These are phyloP conservation scores for Ambrosiella beaveri DNA, from an alignment of 2,329 filamentous ascomycete species.

Conservation along the genomic window DNA sequence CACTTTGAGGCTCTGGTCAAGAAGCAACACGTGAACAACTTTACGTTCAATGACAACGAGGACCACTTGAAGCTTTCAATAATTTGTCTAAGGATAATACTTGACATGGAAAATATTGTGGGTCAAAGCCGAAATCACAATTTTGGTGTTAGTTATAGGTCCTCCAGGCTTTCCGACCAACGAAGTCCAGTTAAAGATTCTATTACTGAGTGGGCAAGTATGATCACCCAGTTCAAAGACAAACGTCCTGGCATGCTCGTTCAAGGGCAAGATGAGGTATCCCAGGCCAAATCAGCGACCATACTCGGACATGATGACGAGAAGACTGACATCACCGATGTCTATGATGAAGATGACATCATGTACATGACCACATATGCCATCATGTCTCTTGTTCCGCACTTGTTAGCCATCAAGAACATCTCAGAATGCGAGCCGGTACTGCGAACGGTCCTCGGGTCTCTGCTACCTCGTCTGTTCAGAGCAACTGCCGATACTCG, in stretches of 20 bases:
- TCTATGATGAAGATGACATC: conserved; percentile 3
- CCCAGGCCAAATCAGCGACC: background rate
- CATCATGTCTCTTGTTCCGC: background rate
- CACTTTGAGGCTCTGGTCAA: too few relatives aligned
- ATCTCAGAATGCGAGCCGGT: background rate
- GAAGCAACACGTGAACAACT: too few relatives aligned
- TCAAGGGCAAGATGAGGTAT: too few relatives aligned
- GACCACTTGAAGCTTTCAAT: background rate
- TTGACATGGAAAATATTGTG: background rate
- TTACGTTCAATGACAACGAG: background rate
- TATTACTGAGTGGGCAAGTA: too few relatives aligned
- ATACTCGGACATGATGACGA: background rate
- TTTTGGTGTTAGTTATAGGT: too few relatives aligned
- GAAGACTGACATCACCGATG: background rate
- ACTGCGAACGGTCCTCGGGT: background rate
- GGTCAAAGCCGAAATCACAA: background rate
- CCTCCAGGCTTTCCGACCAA: background rate
- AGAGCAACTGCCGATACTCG: background rate
- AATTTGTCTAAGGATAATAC: background rate
- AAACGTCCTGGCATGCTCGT: too few relatives aligned
- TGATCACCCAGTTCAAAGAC: too few relatives aligned
- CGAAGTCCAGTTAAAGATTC: background rate
- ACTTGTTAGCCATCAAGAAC: background rate
- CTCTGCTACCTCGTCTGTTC: background rate
- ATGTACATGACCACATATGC: conserved; percentile 6